A percentile compares a stretch with the other conserved stretches of the same genome.
Conservation (phyloP, 768 basidiomycete species). For the Coprinopsis cinerea region DNA sequence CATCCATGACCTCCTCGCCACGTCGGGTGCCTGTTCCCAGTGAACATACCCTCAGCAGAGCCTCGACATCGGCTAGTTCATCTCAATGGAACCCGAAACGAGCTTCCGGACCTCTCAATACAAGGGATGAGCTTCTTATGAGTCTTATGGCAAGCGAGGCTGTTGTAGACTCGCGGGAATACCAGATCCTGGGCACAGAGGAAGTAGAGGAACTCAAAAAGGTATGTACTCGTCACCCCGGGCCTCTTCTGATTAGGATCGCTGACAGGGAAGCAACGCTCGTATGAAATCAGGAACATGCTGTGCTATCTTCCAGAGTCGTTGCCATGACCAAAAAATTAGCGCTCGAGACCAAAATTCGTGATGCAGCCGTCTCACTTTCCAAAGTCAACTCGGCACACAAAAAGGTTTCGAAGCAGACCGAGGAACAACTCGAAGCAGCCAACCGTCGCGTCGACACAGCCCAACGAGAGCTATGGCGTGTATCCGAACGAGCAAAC, state of each 20-base stretch:
- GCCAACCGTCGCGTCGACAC: constrained; percentile 69
- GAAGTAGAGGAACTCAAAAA: constrained; percentile 49
- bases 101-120: constrained; percentile 41
- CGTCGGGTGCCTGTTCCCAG: constrained; percentile 23
- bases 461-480: constrained; percentile 67
- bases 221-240: constrained; percentile 22
- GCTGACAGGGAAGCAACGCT: too few relatives aligned
- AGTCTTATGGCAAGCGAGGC: constrained; percentile 92
- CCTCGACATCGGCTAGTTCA: constrained; percentile 26
- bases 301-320: constrained; percentile 59
- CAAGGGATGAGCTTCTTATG: constrained; percentile 80
- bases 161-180: constrained; percentile 83
- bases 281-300: constrained; percentile 55
- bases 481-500: constrained; percentile 55
- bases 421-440: constrained; percentile 63
- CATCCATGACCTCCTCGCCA: constrained; percentile 3
- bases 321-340: constrained; percentile 69
- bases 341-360: constrained; percentile 77
- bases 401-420: constrained; percentile 56
- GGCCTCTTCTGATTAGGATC: background rate
- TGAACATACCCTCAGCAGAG: constrained; percentile 25
- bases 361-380: constrained; percentile 77
- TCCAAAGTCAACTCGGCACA: constrained; percentile 59
- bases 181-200: constrained; percentile 60
- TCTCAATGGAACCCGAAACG: constrained; percentile 35